Conservation (phyloP, 2,329 filamentous ascomycete genomes). For the Whalleya microplaca region DNA sequence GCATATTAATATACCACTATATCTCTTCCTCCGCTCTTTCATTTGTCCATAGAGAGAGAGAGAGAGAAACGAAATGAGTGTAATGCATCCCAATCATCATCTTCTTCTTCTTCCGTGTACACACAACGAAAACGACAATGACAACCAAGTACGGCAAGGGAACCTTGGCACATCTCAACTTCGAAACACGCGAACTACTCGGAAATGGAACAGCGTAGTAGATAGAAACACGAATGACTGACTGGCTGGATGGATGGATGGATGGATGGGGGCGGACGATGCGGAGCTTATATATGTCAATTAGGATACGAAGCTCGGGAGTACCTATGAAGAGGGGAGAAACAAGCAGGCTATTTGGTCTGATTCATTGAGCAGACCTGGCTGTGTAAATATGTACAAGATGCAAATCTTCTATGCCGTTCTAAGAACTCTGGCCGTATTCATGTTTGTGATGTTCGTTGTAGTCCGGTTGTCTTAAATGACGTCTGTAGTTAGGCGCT, state of each 20-base stretch:
- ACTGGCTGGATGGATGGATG: no score
- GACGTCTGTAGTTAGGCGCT: neutral
- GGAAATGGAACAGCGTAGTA: conserved; percentile 16
- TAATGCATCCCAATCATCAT: no score
- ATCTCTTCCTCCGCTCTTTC: conserved; percentile 32
- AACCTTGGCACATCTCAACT: neutral
- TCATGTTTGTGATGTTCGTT: neutral
- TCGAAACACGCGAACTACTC: conserved; percentile 11
- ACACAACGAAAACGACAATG: no score
- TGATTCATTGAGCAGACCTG: conserved; percentile 2
- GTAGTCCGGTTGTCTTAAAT: neutral
- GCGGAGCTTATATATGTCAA: neutral
- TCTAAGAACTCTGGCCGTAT: conserved; percentile 12
- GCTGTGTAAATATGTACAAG: conserved; percentile 39
- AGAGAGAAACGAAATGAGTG: conserved; percentile 13
- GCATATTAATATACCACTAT: conserved; percentile 27
- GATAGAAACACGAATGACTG: neutral
- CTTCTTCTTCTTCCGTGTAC: conserved; percentile 23
- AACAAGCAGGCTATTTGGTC: conserved; percentile 6
- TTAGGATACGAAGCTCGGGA: neutral
- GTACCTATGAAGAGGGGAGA: no score
- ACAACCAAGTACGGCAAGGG: neutral
- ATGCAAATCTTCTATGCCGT: conserved; percentile 32
- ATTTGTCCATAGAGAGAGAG: conserved; percentile 44
- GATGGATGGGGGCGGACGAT: neutral